These are phyloP conservation scores for Komagataella mondaviorum DNA, from an alignment of 805 yeast genomes.

Conservation along the genomic window DNA sequence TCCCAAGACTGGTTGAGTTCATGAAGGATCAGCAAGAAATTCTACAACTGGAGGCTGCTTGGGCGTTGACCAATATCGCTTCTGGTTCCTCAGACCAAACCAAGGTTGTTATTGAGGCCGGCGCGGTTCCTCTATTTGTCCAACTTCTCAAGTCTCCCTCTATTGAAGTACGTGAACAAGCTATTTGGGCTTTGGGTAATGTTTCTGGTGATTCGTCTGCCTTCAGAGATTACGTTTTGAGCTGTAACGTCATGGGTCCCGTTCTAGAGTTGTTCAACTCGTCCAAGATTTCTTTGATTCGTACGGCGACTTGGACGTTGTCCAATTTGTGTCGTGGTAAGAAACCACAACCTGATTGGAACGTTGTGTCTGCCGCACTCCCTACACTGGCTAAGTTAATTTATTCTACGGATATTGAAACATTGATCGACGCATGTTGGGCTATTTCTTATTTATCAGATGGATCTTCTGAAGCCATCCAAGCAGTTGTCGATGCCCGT, in stretches of 20 bases:
- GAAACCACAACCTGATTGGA: constrained; percentile 95
- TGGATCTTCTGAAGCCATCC: constrained; percentile 86
- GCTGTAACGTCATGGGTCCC: constrained; percentile 81
- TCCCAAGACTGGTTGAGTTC: constrained; percentile 79
- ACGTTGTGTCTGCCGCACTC: constrained; percentile 68
- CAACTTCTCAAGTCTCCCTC: constrained; percentile 68
- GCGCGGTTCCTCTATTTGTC: constrained; percentile 89
- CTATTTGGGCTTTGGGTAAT: constrained; percentile 98
- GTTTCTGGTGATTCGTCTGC: constrained; percentile 95
- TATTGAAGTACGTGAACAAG: constrained; percentile 92
- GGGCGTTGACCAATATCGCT: constrained; percentile 99
- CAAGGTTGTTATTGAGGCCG: constrained; percentile 77
- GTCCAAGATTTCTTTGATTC: constrained; percentile 75
- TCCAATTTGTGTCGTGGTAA: constrained; percentile 95
- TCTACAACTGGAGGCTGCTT: constrained; percentile 94
- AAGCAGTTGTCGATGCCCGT: constrained; percentile 93
- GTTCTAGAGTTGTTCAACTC: constrained; percentile 66
- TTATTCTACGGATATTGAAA: constrained; percentile 84
- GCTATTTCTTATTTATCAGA: constrained; percentile 91
- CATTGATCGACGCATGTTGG: constrained; percentile 97
- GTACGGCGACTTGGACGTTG: constrained; percentile 98
- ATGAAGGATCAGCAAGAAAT: constrained; percentile 73
- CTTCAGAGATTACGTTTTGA: constrained; percentile 80
- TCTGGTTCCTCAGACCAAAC: constrained; percentile 90
- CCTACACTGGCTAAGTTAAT: constrained; percentile 88